Evolutionary conservation across 345 rosid species (phyloP).

Genomic region (Triadica sebifera): DNA sequence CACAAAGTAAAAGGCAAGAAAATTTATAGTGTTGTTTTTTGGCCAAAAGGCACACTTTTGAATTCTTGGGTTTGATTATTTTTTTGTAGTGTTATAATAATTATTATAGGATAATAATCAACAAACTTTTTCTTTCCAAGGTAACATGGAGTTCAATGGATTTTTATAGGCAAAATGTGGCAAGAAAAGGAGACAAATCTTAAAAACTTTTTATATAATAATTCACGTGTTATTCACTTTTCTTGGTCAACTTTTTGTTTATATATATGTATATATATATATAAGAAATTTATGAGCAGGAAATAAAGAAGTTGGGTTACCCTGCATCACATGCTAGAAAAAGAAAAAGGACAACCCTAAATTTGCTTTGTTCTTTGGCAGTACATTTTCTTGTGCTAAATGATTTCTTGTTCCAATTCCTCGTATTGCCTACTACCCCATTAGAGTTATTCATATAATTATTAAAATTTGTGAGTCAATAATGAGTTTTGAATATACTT

Average conservation of each 20-base stretch:
- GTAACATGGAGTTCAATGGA: neutral
- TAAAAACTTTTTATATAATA: neutral
- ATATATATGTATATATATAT: neutral
- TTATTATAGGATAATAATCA: neutral
- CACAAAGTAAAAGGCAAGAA: neutral
- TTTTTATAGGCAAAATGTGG: neutral
- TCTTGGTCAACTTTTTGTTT: neutral
- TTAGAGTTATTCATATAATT: too few relatives aligned
- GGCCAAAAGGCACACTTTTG: neutral
- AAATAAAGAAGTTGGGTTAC: constrained; percentile 5
- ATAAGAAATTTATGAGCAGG: constrained; percentile 1
- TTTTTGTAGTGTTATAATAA: constrained; percentile 3
- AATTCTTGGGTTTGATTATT: neutral
- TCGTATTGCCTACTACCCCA: too few relatives aligned
- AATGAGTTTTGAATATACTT: too few relatives aligned
- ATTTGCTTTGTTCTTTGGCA: neutral
- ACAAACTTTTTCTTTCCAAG: constrained; percentile 1
- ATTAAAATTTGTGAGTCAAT: too few relatives aligned
- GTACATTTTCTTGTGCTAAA: neutral
- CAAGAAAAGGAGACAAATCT: neutral
- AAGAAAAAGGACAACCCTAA: neutral
- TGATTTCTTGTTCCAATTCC: neutral
- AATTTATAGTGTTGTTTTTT: neutral
- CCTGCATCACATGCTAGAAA: neutral
- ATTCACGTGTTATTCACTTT: neutral